phyloP scores from a whole-genome alignment of 495 filamentous ascomycete genomes.

The Penicillium paradoxum region DNA sequence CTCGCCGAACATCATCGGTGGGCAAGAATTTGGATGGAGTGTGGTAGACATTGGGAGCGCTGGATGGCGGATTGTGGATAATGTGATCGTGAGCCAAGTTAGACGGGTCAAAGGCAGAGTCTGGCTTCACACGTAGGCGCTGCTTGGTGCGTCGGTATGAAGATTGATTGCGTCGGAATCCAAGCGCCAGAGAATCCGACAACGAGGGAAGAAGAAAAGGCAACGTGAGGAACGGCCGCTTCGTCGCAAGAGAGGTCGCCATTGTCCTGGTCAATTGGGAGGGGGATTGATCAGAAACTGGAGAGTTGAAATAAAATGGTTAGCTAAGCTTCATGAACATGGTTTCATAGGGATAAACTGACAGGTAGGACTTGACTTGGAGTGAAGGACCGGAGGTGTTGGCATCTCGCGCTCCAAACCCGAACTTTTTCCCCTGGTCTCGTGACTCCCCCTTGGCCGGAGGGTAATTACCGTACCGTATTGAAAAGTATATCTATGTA shows the following conservation, averaged over 20 bases:
- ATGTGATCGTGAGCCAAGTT: constrained; percentile 56
- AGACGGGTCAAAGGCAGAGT: constrained; percentile 60
- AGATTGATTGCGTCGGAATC: constrained; percentile 56
- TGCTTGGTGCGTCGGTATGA: constrained; percentile 65
- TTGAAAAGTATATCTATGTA: not conserved
- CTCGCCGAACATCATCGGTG: constrained; percentile 63
- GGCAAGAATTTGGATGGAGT: constrained; percentile 92
- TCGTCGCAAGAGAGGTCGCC: constrained; percentile 30
- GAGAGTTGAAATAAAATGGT: not conserved
- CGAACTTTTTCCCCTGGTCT: constrained; percentile 26
- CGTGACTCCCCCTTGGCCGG: constrained; percentile 17
- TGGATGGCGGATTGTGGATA: constrained; percentile 93
- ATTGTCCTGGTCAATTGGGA: constrained; percentile 19
- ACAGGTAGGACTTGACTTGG: constrained; percentile 2
- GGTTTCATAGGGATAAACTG: not conserved
- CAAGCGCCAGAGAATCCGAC: constrained; percentile 29
- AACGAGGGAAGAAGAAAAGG: constrained; percentile 39
- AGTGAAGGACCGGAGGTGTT: constrained; percentile 11
- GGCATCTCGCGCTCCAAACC: constrained; percentile 4
- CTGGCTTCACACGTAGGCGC: constrained; percentile 66
- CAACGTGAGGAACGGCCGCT: constrained; percentile 39
- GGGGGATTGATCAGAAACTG: not conserved
- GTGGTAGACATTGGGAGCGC: constrained; percentile 71
- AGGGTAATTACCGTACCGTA: not conserved
- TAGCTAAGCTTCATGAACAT: not conserved